Evolutionary conservation across 208 protist species (phyloP).

Genomic region (Kentomonas sorsogonicus): DNA sequence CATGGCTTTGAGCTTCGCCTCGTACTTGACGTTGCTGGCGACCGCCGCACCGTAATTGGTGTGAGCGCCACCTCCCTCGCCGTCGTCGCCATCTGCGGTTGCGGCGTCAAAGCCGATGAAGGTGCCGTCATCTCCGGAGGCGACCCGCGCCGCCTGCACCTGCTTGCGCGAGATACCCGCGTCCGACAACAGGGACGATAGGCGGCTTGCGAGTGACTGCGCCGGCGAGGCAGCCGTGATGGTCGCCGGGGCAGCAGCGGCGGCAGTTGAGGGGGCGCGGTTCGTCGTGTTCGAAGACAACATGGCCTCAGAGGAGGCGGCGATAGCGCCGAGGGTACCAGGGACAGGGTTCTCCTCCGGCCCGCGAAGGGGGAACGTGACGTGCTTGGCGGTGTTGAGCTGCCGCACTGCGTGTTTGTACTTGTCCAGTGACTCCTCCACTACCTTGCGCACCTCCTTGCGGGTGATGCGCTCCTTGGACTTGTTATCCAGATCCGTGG

Average conservation of each 20-base stretch:
- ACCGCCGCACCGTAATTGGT: conserved; percentile 13
- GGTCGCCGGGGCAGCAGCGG: conserved; percentile 7
- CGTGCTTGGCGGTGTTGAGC: conserved; percentile 56
- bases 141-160: not conserved
- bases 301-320: conserved; percentile 31
- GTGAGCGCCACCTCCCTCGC: conserved; percentile 2
- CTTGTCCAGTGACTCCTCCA: conserved; percentile 64
- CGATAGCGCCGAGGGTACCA: conserved; percentile 68
- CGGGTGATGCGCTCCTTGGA: conserved; percentile 55
- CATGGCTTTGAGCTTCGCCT: conserved; percentile 89
- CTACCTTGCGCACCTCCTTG: conserved; percentile 55
- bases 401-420: conserved; percentile 72
- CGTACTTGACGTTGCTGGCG: conserved; percentile 47
- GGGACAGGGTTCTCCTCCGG: conserved; percentile 70
- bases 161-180: not conserved
- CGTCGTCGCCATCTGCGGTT: conserved; percentile 10
- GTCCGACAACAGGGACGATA: too few relatives aligned
- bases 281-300: not conserved
- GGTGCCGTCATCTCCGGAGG: too few relatives aligned
- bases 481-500: conserved; percentile 67
- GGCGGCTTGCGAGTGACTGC: too few relatives aligned
- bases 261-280: conserved; percentile 10
- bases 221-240: too few relatives aligned
- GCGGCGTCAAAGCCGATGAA: too few relatives aligned
- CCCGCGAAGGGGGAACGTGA: conserved; percentile 72